Evolutionary conservation across 2,329 filamentous ascomycete genomes (phyloP), one percentile per base, ranked within the genome.

Genomic region (Emmonsiellopsis sp.): DNA sequence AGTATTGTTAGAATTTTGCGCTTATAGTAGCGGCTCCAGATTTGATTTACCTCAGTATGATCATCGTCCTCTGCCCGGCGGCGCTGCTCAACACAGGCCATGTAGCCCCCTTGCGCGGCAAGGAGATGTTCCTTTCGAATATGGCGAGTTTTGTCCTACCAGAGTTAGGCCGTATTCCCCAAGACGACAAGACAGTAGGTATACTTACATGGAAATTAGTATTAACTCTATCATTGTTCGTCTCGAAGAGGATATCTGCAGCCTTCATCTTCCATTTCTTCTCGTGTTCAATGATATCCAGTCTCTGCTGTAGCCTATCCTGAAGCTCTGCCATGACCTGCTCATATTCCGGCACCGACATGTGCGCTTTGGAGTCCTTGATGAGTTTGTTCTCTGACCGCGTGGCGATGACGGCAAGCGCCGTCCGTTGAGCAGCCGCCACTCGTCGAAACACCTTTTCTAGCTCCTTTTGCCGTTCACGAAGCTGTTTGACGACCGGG

Each of bases 381-480:
- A 67, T 61, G 42, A 75, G 60, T 44, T 63, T 67, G 52, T 64
- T 58, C 55, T 74, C 65, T 6, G 70, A 67, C 31, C 70, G 67
- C 11, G 62, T 64, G 4, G 71, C 70, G 48, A 75, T 55, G 9
- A 71, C 62, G 31, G 64, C 65, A 46, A 75, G 61, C 10, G 72
- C 68, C 33, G 72, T 57, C 49, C 66, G 61, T 54, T 75, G 73
- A 5, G 67, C 69, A 21, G 65, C 62, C 31, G 68, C 71, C 10
- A 75, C 65, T 49, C 64, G 67, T 54, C 68, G 71, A 56, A 71
- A 75, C 7, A 69, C 65, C 32, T 65, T 64, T 43, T 71, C 69
- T 39, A 75, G 55, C 55, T 74, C 70, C 13, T 67, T 66, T 59
- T 74, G 70, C 8, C 73, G 68, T 42, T 69, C 63, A 52, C 68